Conservation (phyloP, 176 grass and related monocot species). For the Juncus effusus region DNA sequence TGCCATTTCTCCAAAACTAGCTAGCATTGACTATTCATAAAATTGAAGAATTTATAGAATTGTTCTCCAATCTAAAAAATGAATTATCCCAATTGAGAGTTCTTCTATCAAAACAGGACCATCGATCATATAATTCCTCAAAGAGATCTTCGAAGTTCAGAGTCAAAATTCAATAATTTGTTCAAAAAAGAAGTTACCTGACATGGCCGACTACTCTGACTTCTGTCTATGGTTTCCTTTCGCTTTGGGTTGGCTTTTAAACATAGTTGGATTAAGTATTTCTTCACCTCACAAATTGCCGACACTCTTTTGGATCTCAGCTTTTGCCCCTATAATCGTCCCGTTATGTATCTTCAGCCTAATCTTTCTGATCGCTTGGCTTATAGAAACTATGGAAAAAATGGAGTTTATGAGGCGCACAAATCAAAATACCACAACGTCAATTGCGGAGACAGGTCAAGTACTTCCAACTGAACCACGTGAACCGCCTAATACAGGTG, state of each 20-base stretch:
- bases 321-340: neutral
- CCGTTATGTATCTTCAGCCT: conserved; percentile 4
- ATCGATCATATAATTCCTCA: too few relatives aligned
- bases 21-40: too few relatives aligned
- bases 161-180: neutral
- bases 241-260: neutral
- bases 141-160: too few relatives aligned
- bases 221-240: neutral
- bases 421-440: neutral
- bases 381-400: neutral
- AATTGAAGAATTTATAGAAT: too few relatives aligned
- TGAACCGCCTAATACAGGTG: neutral
- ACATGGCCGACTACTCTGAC: neutral
- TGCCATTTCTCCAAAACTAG: too few relatives aligned
- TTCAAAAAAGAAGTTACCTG: neutral
- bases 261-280: neutral
- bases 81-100: too few relatives aligned
- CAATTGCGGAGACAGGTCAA: neutral
- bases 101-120: too few relatives aligned
- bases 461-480: neutral
- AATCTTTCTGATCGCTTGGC: neutral
- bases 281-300: neutral
- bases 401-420: neutral
- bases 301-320: neutral
- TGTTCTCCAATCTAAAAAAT: too few relatives aligned